Percentiles rank a stretch among this genome's conserved stretches.
Evolutionary conservation across 2,329 filamentous ascomycete species (phyloP).

Genomic region (Apiospora hydei): DNA sequence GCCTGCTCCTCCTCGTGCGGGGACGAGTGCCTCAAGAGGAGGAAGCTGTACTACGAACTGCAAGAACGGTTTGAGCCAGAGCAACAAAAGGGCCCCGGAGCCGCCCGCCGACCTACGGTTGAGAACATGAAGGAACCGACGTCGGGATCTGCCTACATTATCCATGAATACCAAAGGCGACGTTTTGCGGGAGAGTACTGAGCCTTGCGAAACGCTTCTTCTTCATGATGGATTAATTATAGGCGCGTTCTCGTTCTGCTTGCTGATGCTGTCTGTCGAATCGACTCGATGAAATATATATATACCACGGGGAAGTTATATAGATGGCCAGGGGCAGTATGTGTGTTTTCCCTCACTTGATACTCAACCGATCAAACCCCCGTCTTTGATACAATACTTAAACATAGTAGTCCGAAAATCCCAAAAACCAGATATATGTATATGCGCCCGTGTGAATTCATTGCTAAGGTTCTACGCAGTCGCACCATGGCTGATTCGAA

Average conservation of each 20-base stretch:
- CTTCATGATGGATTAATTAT: neutral
- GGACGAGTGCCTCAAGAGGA: neutral
- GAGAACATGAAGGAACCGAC: neutral
- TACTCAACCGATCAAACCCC: neutral
- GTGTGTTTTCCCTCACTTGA: neutral
- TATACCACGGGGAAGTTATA: neutral
- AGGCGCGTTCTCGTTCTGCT: neutral
- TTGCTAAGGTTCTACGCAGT: neutral
- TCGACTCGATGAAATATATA: neutral
- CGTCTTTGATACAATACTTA: neutral
- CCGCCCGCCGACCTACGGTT: neutral
- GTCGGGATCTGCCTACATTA: neutral
- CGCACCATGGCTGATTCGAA: neutral
- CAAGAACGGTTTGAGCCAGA: neutral
- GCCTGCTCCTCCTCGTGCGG: neutral
- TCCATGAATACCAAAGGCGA: neutral
- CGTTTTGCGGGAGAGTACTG: neutral
- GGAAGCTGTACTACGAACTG: neutral
- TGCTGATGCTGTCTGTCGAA: neutral
- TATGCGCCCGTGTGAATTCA: neutral
- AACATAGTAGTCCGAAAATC: neutral
- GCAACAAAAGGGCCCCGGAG: too few relatives aligned
- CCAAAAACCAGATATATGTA: neutral
- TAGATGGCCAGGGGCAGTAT: neutral
- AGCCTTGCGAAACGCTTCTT: neutral